phyloP scores from a whole-genome alignment of 495 filamentous ascomycete genomes.

The Podospora appendiculata region DNA sequence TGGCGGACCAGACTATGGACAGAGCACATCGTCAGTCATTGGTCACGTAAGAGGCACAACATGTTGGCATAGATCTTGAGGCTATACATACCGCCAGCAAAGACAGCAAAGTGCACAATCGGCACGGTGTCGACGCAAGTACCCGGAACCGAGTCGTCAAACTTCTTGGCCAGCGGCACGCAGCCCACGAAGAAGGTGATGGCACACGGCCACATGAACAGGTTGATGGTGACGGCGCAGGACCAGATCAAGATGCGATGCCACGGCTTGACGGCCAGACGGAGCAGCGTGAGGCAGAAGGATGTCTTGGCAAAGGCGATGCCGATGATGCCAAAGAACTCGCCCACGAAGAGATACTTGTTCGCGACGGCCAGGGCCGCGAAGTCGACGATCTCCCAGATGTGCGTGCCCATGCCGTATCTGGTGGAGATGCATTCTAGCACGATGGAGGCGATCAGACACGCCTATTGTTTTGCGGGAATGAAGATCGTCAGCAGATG shows the following conservation, averaged over 20 bases:
- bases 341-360: neutral
- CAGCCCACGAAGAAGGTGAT: neutral
- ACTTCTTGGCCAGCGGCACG: neutral
- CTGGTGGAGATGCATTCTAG: neutral
- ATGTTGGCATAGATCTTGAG: too few species aligned
- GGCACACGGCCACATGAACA: neutral
- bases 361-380: neutral
- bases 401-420: neutral
- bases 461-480: neutral
- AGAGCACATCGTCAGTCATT: too few species aligned
- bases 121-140: neutral
- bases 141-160: neutral
- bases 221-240: conserved; percentile 2
- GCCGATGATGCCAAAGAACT: conserved; percentile 1
- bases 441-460: neutral
- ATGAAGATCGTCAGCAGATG: neutral
- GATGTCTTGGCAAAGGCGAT: conserved; percentile 4
- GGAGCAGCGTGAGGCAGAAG: conserved; percentile 5
- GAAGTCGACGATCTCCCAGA: neutral
- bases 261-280: conserved; percentile 1
- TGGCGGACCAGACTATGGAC: neutral
- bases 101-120: neutral
- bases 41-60: too few species aligned
- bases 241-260: conserved; percentile 1
- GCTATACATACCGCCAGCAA: neutral